Evolutionary conservation across 2,329 filamentous ascomycete genomes (phyloP), one percentile per base, ranked within the genome.

Genomic region (Cercospora sp.): DNA sequence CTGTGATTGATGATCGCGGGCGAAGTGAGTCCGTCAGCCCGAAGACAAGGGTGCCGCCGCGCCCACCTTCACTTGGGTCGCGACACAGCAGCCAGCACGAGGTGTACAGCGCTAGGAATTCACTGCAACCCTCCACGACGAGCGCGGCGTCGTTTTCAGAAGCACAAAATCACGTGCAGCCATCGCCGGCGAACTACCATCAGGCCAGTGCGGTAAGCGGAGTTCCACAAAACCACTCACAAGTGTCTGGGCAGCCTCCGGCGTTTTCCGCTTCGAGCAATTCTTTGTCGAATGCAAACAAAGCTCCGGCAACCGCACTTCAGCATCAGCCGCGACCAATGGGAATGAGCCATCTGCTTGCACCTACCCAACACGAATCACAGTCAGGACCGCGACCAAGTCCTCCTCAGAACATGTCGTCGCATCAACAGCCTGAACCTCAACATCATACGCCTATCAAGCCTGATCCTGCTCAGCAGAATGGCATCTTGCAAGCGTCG

Each of bases 1-100:
- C 85, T 53, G 83, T 84, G 60, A 84, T 84, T 70, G 90, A 92
- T 65, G 61, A 64, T 16, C 86, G 90, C 74, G 91, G 91, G 69
- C 83, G 86, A 60, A 92, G 89, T 77, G 79, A 90, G 63, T 94
- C 91, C 75, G 87, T 94, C 61, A 94, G 91, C 77, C 92, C 92
- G 31, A 93, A 92, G 80, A 93, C 91, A 39, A 77, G 77, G 53
- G 67, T 77, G 5, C 74, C 73, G 16, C 74, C 75, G 28, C 73
- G 75, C 2, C 65, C 72, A 18, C 72, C 75, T 59, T 77, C 75
- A 33, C 69, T 72, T 58, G 71, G 69, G 18, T 78, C 76, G 39
- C 71, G 77, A 53, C 74, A 77, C 42, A 76, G 74, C 64, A 78
- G 77, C 66, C 71, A 74, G 67, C 73, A 77, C 59, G 76, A 78